These are phyloP conservation scores for Emiliania huxleyi DNA, from an alignment of 78 protist species.

Conservation along the genomic window DNA sequence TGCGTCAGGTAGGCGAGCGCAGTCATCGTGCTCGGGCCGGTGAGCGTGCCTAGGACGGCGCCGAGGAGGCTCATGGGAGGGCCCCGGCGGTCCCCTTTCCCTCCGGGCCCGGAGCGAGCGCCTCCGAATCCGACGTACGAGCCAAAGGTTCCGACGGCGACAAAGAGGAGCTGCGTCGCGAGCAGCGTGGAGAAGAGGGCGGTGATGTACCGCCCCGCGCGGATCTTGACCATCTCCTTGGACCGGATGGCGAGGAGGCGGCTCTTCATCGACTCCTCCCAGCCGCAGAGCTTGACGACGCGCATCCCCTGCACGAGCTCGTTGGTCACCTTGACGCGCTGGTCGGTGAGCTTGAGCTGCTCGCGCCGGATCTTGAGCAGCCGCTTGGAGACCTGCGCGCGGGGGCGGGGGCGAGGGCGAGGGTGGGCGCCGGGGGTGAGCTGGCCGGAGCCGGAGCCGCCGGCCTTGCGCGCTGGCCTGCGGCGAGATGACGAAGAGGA, in stretches of 20 bases:
- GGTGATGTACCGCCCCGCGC: neutral
- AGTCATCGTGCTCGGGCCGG: neutral
- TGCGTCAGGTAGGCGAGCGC: neutral
- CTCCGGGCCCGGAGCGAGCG: no score
- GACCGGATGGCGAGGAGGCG: neutral
- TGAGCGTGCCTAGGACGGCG: no score
- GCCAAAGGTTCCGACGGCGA: slow-evolving; percentile 38
- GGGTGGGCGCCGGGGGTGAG: neutral
- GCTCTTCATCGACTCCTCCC: slow-evolving; percentile 22
- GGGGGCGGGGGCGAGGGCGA: neutral
- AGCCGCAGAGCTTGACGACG: slow-evolving; percentile 54
- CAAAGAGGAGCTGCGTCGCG: neutral
- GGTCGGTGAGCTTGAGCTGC: neutral
- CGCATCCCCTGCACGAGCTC: slow-evolving; percentile 58
- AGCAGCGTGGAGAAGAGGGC: neutral
- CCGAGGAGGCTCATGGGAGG: no score
- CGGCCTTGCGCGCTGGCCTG: neutral
- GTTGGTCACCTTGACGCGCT: slow-evolving; percentile 39
- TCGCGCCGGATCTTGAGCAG: neutral
- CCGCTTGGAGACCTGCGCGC: neutral
- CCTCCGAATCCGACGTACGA: slow-evolving; percentile 23
- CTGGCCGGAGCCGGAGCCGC: neutral
- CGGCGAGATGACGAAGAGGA: slow-evolving; percentile 63
- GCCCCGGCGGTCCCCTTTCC: no score
- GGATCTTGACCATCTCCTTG: neutral